phyloP scores from a whole-genome alignment of 2,329 filamentous ascomycete genomes.

The Alternaria ventricosa region DNA sequence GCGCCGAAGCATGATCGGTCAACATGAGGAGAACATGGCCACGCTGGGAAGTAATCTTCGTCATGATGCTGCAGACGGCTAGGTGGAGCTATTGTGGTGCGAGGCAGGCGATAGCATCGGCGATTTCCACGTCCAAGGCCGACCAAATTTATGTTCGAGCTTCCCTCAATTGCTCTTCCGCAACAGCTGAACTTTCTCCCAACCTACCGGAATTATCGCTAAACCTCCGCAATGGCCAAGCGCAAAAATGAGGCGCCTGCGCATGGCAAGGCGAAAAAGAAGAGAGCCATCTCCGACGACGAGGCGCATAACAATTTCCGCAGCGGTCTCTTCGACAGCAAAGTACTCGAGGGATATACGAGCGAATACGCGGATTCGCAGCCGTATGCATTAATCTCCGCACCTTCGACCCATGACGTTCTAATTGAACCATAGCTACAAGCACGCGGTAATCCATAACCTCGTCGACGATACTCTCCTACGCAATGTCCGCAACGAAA shows the following conservation, averaged over 20 bases:
- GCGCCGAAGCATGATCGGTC: slow-evolving; percentile 8
- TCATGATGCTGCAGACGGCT: slow-evolving; percentile 1
- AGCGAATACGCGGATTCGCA: slow-evolving; percentile 48
- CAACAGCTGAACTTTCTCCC: slow-evolving; percentile 4
- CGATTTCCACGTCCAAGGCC: slow-evolving; percentile 14
- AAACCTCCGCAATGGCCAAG: slow-evolving; percentile 38
- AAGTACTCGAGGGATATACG: slow-evolving; percentile 43
- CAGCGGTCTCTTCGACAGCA: slow-evolving; percentile 47
- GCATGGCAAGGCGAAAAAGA: slow-evolving; percentile 54
- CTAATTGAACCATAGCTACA: slow-evolving; percentile 65
- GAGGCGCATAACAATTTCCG: slow-evolving; percentile 50
- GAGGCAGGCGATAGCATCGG: slow-evolving; percentile 17
- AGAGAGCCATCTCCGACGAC: slow-evolving; percentile 50
- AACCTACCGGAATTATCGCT: slow-evolving; percentile 28
- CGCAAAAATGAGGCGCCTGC: slow-evolving; percentile 51
- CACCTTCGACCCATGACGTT: background rate
- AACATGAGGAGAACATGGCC: slow-evolving; percentile 3
- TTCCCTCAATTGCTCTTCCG: slow-evolving; percentile 3
- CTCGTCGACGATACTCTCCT: slow-evolving; percentile 83
- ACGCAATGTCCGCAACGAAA: slow-evolving; percentile 85
- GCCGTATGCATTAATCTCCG: slow-evolving; percentile 39
- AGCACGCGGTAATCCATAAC: slow-evolving; percentile 85
- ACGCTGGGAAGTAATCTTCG: slow-evolving; percentile 8
- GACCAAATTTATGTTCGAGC: slow-evolving; percentile 21
- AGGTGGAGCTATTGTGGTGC: slow-evolving; percentile 22